Base-by-base conservation (phyloP, 345 rosid species). In the Melastoma malabathricum region DNA sequence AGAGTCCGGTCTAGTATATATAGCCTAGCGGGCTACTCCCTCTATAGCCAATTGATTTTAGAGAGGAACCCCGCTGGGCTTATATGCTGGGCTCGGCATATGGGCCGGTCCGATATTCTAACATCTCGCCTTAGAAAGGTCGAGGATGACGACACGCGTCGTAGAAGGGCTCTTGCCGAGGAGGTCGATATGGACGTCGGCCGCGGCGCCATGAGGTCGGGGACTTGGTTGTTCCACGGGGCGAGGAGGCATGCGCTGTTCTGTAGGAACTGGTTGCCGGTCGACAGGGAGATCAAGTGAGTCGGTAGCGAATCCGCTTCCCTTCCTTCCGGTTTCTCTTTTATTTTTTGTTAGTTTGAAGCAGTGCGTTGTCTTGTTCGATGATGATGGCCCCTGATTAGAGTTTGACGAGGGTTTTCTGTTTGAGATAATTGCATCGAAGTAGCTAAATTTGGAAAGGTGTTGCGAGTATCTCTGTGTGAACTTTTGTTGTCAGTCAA, bases 81-180 rank as follows among this genome's bases (percentile, higher is more conserved):
- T n/a, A n/a, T n/a, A n/a, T n/a, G n/a, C n/a, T n/a, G n/a, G n/a
- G n/a, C n/a, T n/a, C n/a, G n/a, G n/a, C n/a, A n/a, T n/a, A n/a
- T n/a, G n/a, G n/a, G n/a, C n/a, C n/a, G n/a, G n/a, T n/a, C n/a
- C n/a, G n/a, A n/a, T n/a, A n/a, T n/a, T n/a, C n/a, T n/a, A n/a
- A n/a, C n/a, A n/a, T 15, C 25, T 67, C 76, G 59, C 66, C 54
- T 61, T 15, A 69, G 63, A 70, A 60, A 81, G 67, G 66, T 69
- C 20, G 98, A 92, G 55, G 97, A 92, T 79, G 98, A 87, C 69
- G 98, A 92, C 23, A 87, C 95, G 29, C 61, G 74, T 47, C 67
- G 79, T 53, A 65, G 97, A 72, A 77, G 98, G 44, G 72, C 88
- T 2, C 78, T 92, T 16, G 97, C 98, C 0, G 93, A 87, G 72